Evolutionary conservation across 805 yeast species (phyloP), one percentile per base, ranked within the genome.

Genomic region (Yamadazyma paraphyllophila): DNA sequence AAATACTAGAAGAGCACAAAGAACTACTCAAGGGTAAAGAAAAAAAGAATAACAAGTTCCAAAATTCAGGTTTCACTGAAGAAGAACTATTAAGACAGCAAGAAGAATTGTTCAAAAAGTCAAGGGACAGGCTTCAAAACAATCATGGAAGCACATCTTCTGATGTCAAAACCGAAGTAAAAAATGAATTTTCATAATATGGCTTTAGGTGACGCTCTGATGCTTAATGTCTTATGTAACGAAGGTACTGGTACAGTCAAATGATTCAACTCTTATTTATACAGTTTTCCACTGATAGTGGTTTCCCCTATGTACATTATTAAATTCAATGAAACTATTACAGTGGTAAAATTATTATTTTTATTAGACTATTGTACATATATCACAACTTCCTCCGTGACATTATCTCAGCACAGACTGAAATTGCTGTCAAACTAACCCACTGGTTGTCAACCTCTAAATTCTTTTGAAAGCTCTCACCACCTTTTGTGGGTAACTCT

Each of bases 31-130:
- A 91, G 69, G 87, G 88, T 12, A 85, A 94, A 55, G 98, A 94
- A 57, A 83, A 87, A 66, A 88, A 89, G 60, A 89, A 86, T 55
- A 90, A 92, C 62, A 94, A 94, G 68, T 86, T 94, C 58, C 96
- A 90, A 65, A 88, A 88, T 56, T 84, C 95, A 2, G 98, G 98
- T 0, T 74, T 90, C 52, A 73, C 91, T 1, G 98, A 92, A 61
- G 99, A 91, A 63, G 99, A 94, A 63, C 72, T 94, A 46, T 75
- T 94, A 58, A 80, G 81, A 55, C 96, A 92, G 63, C 99, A 94
- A 62, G 97, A 94, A 59, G 96, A 88, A 62, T 71, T 94, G 48
- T 94, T 94, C 67, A 85, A 88, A 54, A 81, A 82, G 60, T 82
- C 88, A 16, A 74, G 90, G 48, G 83, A 82, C 32, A 72, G 86